Evolutionary conservation across 176 grass and related monocot species (phyloP), one percentile per base, ranked within the genome.

Genomic region (Olyra latifolia): DNA sequence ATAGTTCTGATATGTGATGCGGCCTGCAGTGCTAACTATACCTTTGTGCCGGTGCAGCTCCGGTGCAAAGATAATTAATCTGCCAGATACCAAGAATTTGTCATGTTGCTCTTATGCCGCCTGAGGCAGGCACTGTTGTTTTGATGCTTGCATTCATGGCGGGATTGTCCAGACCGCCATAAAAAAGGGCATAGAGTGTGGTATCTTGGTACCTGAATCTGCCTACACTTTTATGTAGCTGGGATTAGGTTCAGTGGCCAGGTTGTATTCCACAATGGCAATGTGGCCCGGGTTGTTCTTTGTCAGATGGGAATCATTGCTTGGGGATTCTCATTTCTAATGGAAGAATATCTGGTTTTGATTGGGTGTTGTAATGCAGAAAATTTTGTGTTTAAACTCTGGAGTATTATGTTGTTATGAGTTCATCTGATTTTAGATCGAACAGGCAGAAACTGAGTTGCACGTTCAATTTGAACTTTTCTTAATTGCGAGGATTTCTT

Each of bases 131-230:
- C 77, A 67, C 72, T 89, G 78, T 59, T 85, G 87, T 57, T 63
- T 82, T 72, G 87, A 89, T 41, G 82, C 72, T 89, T 82, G 87
- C 87, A 77, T 89, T 89, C 78, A 82, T 85, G 82, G 77, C 65
- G 28, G 72, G 77, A 64, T 55, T 72, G 87, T 70, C 72, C 82
- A 48, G 87, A 72, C 71, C 71, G 14, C 77, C 77, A 77, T 77
- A 85, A 81, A 76, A n/a, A n/a, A n/a, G 87, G 9, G 62, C 3
- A 27, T 35, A 53, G 59, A 80, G 76, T 8, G 39, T 57, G 76
- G 82, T 72, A 89, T 85, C 82, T 89, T 65, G 65, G 76, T 74
- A 89, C 72, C 58, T 85, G 77, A 89, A 81, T 85, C 82, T 72
- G 78, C 77, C 55, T 80, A 81, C 82, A 73, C 82, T 85, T 85